Conservation (phyloP, 2,329 filamentous ascomycete genomes). For the Ophiostoma tasmaniense region DNA sequence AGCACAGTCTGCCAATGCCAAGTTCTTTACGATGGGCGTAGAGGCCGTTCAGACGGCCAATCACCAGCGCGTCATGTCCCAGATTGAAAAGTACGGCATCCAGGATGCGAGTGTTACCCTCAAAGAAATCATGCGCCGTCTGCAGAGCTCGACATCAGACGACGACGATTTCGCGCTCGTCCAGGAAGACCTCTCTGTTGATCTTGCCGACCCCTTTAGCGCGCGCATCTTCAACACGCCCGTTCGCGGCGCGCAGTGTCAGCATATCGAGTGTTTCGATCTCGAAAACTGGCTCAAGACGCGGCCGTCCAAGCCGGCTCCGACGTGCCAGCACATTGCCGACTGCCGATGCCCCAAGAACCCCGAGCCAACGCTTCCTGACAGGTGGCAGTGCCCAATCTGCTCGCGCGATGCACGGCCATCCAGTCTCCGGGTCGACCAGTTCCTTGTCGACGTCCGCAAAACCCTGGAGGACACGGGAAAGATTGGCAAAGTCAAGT, state of each 20-base stretch:
- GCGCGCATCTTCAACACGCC: conserved; percentile 58
- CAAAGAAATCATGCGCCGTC: conserved; percentile 45
- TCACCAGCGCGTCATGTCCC: conserved; percentile 36
- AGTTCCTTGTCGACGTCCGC: conserved; percentile 60
- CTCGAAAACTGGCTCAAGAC: conserved; percentile 70
- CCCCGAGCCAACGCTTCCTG: conserved; percentile 47
- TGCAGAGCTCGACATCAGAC: conserved; percentile 28
- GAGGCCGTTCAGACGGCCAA: conserved; percentile 56
- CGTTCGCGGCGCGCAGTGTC: conserved; percentile 60
- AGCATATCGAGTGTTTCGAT: conserved; percentile 84
- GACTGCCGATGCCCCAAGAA: conserved; percentile 31
- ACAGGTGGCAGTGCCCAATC: conserved; percentile 81
- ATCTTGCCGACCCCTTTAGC: conserved; percentile 60
- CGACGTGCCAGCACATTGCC: conserved; percentile 28
- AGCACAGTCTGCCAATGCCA: conserved; percentile 15
- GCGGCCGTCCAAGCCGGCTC: conserved; percentile 36
- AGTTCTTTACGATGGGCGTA: conserved; percentile 46
- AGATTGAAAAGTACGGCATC: conserved; percentile 30
- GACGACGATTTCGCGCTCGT: conserved; percentile 58
- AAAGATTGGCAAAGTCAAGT: conserved; percentile 40
- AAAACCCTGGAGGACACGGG: conserved; percentile 41
- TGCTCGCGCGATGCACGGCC: conserved; percentile 73
- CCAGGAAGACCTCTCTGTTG: conserved; percentile 49
- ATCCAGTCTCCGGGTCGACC: conserved; percentile 59
- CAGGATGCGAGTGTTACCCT: conserved; percentile 43